Evolutionary conservation across 208 protist species (phyloP).

Genomic region (Trypanosoma brucei): DNA sequence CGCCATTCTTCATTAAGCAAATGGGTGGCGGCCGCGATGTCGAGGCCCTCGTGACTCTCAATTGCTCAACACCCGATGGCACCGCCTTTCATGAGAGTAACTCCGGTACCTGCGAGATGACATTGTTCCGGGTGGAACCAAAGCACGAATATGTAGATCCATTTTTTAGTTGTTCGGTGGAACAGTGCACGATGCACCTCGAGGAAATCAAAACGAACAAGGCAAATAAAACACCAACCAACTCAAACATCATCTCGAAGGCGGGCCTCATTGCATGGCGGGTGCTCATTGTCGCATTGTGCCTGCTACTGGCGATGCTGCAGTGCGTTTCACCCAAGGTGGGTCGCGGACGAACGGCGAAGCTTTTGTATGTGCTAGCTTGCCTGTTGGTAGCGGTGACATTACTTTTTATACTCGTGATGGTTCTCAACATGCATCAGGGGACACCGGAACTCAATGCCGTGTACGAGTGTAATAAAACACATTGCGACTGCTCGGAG

Average conservation of each 20-base stretch:
- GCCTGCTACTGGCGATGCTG: constrained; percentile 40
- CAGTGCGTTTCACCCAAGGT: constrained; percentile 35
- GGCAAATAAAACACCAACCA: constrained; percentile 5
- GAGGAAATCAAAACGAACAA: constrained; percentile 16
- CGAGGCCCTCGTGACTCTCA: constrained; percentile 46
- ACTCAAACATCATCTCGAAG: constrained; percentile 27
- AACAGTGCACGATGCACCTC: constrained; percentile 44
- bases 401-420: constrained; percentile 51
- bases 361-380: constrained; percentile 31
- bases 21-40: constrained; percentile 70
- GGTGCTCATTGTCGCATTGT: constrained; percentile 47
- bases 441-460: constrained; percentile 15
- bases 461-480: constrained; percentile 62
- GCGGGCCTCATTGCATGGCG: constrained; percentile 28
- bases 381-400: constrained; percentile 29
- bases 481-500: constrained; percentile 60
- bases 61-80: constrained; percentile 56
- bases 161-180: constrained; percentile 69
- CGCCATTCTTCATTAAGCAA: constrained; percentile 48
- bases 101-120: constrained; percentile 45
- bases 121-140: constrained; percentile 73
- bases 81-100: constrained; percentile 29
- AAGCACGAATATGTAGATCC: constrained; percentile 56
- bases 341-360: constrained; percentile 27
- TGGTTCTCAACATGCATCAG: constrained; percentile 58